These are phyloP conservation scores for Trichoderma polysporum DNA, from an alignment of 2,329 filamentous ascomycete genomes.

Conservation along the genomic window DNA sequence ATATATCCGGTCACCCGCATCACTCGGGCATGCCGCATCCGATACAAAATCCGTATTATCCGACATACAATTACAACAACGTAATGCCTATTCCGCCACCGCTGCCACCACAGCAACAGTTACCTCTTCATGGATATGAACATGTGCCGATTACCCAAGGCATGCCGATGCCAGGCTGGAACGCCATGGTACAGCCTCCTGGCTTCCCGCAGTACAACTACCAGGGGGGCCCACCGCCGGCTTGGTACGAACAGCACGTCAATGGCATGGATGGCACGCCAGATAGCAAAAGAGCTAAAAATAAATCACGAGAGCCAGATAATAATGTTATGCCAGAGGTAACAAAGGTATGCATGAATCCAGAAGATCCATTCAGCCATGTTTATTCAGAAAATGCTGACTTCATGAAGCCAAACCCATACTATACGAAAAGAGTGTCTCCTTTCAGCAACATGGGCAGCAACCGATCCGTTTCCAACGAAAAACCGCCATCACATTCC, in stretches of 20 bases:
- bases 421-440: constrained; percentile 20
- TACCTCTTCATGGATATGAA: constrained; percentile 24
- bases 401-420: constrained; percentile 7
- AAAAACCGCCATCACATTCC: constrained; percentile 4
- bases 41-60: constrained; percentile 43
- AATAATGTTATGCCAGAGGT: constrained; percentile 21
- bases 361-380: not conserved
- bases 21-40: constrained; percentile 47
- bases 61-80: constrained; percentile 40
- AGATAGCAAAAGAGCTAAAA: not conserved
- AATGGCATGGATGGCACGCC: not conserved
- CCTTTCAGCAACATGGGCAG: constrained; percentile 26
- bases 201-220: constrained; percentile 22
- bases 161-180: constrained; percentile 28
- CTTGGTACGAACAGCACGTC: not conserved
- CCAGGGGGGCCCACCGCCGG: not conserved
- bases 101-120: not conserved
- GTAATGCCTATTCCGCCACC: constrained; percentile 23
- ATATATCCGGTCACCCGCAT: constrained; percentile 33
- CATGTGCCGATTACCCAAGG: constrained; percentile 35
- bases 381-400: not conserved
- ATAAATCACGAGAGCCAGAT: constrained; percentile 12
- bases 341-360: not conserved
- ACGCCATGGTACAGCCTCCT: constrained; percentile 26
- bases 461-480: constrained; percentile 14